Evolutionary conservation across 441 rosid genomes (phyloP), one percentile per base, ranked within the genome.

Genomic region (Eruca vesicaria): DNA sequence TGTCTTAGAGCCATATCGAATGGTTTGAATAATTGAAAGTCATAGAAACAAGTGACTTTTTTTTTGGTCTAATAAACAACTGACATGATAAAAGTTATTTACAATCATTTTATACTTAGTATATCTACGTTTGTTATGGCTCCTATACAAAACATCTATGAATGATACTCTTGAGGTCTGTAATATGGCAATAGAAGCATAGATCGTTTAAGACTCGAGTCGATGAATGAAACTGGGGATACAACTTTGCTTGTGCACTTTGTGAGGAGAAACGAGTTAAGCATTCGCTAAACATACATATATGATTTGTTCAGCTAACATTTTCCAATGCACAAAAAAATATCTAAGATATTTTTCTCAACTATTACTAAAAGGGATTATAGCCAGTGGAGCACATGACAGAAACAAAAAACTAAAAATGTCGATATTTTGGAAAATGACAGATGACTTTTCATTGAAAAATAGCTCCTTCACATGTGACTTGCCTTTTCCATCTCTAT

Each of bases 291-390:
- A 7, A 56, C 33, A 56, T 23, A 11, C 23, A 9, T 5, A 23
- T 14, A 14, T 41, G 16, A 41, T 41, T 41, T 41, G 11, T 41
- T 14, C 16, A 41, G 50, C 50, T 41, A 14, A 41, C 50, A 41
- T 41, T 3, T 41, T 41, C 14, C 32, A 43, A 7, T 66, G 36
- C 35, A 32, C 23, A 5, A 3, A 3, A n/a, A 69, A 76, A 69
- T 76, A 76, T 76, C 79, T 76, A 69, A 68, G 79, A 76, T 76
- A 69, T 66, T 63, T 76, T 31, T 63, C 67, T 69, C 71, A 76
- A 76, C 69, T 31, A 76, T 63, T 76, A 66, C 15, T 41, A 56
- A 19, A 68, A 68, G 1, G n/a, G 53, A 76, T 68, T 52, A 63
- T 61, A 64, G 41, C 60, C 38, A 23, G 52, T 11, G 28, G 20